These are phyloP conservation scores for Chytriomyces sp. DNA, from an alignment of 192 early-diverging fungal genomes.

Conservation along the genomic window DNA sequence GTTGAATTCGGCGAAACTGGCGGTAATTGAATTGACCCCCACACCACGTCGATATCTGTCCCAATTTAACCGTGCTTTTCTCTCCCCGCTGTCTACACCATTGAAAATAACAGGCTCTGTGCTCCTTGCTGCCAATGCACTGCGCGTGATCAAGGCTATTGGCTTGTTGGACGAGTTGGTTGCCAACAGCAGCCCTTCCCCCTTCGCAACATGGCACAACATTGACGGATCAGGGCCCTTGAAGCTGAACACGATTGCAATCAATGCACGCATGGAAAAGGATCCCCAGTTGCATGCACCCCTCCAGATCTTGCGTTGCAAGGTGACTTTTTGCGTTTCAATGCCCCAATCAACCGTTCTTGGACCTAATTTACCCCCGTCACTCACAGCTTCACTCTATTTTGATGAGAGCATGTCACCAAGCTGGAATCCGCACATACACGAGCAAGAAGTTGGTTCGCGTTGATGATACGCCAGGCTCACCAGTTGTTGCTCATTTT, in stretches of 20 bases:
- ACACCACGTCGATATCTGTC: too few species aligned
- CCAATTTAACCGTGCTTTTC: neutral
- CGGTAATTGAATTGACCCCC: neutral
- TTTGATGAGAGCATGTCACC: constrained; percentile 5
- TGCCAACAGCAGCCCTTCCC: neutral
- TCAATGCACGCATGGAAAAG: neutral
- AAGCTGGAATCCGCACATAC: constrained; percentile 17
- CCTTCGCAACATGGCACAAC: neutral
- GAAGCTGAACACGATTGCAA: neutral
- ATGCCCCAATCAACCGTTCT: too few species aligned
- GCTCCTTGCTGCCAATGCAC: constrained; percentile 12
- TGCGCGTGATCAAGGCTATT: constrained; percentile 7
- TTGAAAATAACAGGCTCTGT: neutral
- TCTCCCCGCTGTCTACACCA: neutral
- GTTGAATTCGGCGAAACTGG: constrained; percentile 32
- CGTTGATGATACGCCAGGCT: neutral
- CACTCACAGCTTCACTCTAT: neutral
- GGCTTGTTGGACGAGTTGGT: constrained; percentile 23
- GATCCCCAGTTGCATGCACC: neutral
- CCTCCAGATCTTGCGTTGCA: constrained; percentile 3
- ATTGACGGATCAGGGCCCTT: neutral
- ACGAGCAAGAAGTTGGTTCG: constrained; percentile 16
- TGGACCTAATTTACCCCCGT: neutral
- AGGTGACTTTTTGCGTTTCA: neutral
- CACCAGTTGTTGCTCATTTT: constrained; percentile 14